A percentile compares a stretch with the other conserved stretches of the same genome.
Evolutionary conservation across 1,284 basidiomycete genomes (phyloP).

Genomic region (Singerocomus inundabilis): DNA sequence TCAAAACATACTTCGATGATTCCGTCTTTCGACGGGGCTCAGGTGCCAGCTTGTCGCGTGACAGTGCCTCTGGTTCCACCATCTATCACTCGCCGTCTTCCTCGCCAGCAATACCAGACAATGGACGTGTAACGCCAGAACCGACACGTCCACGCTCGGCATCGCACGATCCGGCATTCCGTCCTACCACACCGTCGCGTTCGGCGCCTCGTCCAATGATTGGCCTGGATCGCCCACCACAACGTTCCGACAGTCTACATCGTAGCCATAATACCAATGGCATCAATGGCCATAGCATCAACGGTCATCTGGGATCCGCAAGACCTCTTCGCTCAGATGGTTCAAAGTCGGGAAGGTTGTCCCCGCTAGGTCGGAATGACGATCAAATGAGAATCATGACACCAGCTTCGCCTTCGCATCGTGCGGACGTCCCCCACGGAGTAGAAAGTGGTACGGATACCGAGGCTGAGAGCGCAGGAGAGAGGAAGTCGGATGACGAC

Average conservation of each 20-base stretch:
- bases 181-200: slow-evolving; percentile 19
- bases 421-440: slow-evolving; percentile 64
- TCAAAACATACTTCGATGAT: slow-evolving; percentile 17
- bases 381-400: slow-evolving; percentile 34
- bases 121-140: slow-evolving; percentile 21
- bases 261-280: slow-evolving; percentile 7
- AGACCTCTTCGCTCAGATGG: slow-evolving; percentile 21
- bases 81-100: slow-evolving; percentile 33
- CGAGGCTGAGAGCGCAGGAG: slow-evolving; percentile 51
- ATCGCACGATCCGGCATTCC: slow-evolving; percentile 24
- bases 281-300: not conserved
- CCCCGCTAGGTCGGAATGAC: slow-evolving; percentile 19
- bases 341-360: slow-evolving; percentile 17
- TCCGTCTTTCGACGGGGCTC: slow-evolving; percentile 18
- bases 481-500: slow-evolving; percentile 33
- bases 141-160: slow-evolving; percentile 20
- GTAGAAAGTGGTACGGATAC: slow-evolving; percentile 75
- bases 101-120: slow-evolving; percentile 30
- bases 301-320: slow-evolving; percentile 11
- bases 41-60: slow-evolving; percentile 23
- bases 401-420: slow-evolving; percentile 59
- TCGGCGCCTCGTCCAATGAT: slow-evolving; percentile 19
- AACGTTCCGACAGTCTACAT: slow-evolving; percentile 27
- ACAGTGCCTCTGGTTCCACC: slow-evolving; percentile 31
- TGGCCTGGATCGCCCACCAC: slow-evolving; percentile 27